Evolutionary conservation across 768 basidiomycete species (phyloP).

Genomic region (Lyophyllum decastes): DNA sequence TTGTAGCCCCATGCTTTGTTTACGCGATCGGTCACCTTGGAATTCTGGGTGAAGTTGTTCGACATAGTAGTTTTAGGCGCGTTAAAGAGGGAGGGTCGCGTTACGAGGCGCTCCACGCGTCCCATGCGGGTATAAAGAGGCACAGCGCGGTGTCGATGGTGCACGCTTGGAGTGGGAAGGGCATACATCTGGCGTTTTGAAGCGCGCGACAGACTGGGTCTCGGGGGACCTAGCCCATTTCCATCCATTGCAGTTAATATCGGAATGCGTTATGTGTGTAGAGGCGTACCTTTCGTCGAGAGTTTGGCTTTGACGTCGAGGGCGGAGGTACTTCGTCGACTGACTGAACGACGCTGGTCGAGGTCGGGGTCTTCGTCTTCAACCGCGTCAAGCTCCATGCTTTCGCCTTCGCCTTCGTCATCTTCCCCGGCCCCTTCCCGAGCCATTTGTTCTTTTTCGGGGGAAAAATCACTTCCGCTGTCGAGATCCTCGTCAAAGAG

Average conservation of each 20-base stretch:
- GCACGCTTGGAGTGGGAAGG: constrained; percentile 63
- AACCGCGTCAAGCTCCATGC: constrained; percentile 25
- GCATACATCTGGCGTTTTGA: constrained; percentile 55
- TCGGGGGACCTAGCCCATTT: constrained; percentile 9
- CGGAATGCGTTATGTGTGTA: constrained; percentile 12
- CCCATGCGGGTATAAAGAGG: constrained; percentile 55
- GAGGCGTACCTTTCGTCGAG: constrained; percentile 29
- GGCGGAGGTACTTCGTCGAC: constrained; percentile 20
- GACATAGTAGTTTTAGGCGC: constrained; percentile 44
- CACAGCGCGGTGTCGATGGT: constrained; percentile 73
- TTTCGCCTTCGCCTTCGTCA: constrained; percentile 29
- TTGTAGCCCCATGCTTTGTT: constrained; percentile 75
- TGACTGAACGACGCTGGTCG: constrained; percentile 15
- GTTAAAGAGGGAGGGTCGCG: constrained; percentile 51
- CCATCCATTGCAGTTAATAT: constrained; percentile 7
- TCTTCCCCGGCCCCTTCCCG: constrained; percentile 29
- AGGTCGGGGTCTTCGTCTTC: constrained; percentile 18
- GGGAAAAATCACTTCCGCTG: constrained; percentile 59
- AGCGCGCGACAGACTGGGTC: constrained; percentile 33
- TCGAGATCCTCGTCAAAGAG: constrained; percentile 30
- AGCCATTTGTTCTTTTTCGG: constrained; percentile 32
- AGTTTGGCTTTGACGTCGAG: constrained; percentile 24
- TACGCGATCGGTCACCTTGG: constrained; percentile 53
- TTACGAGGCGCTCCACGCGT: constrained; percentile 60
- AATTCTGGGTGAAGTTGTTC: constrained; percentile 54